These are phyloP conservation scores for Aspergillus indologenus DNA, from an alignment of 495 filamentous ascomycete species.

Conservation along the genomic window DNA sequence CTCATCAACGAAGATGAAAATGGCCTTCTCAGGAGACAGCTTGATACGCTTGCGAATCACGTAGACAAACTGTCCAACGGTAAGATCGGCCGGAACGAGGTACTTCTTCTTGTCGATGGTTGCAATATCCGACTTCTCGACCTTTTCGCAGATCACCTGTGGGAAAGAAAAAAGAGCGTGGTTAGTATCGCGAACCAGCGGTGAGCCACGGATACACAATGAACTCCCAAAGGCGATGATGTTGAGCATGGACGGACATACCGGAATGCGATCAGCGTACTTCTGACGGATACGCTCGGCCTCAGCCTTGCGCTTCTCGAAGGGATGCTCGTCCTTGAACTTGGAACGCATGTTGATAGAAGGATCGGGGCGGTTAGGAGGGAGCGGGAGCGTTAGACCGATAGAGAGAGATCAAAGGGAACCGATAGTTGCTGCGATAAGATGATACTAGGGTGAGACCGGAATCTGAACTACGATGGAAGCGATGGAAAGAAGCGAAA, in stretches of 20 bases:
- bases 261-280: slow-evolving; percentile 97
- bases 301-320: slow-evolving; percentile 98
- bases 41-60: slow-evolving; percentile 99
- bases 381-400: neutral
- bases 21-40: slow-evolving; percentile 98
- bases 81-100: slow-evolving; percentile 94
- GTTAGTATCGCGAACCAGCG: slow-evolving; percentile 41
- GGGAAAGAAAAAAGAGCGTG: slow-evolving; percentile 5
- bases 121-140: slow-evolving; percentile 97
- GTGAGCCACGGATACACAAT: slow-evolving; percentile 25
- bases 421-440: neutral
- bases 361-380: slow-evolving; percentile 6
- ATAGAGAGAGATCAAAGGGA: slow-evolving; percentile 6
- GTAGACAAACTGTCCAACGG: slow-evolving; percentile 99
- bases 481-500: slow-evolving; percentile 10
- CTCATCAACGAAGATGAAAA: slow-evolving; percentile 99
- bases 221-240: neutral
- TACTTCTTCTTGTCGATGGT: slow-evolving; percentile 99
- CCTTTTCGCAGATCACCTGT: slow-evolving; percentile 99
- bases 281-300: slow-evolving; percentile 99
- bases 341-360: slow-evolving; percentile 81
- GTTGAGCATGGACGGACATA: slow-evolving; percentile 36
- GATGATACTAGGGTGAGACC: neutral
- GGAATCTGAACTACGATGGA: neutral
- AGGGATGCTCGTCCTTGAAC: slow-evolving; percentile 99